Percentiles rank a stretch among this genome's conserved stretches.
Evolutionary conservation across 805 yeast species (phyloP).

Genomic region (Wickerhamomyces ciferrii): DNA sequence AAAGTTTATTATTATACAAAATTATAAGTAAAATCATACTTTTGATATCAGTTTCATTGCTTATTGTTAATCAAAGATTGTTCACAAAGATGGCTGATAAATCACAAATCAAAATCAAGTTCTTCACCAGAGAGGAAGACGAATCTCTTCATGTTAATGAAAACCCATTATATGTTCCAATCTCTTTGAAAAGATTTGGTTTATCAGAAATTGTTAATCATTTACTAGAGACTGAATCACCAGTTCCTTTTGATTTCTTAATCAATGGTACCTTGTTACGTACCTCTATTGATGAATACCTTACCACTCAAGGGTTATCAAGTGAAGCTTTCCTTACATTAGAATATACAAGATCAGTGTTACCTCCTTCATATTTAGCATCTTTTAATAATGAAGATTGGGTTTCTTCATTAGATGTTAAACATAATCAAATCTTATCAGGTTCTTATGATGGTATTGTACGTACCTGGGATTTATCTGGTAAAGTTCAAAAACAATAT

Average conservation of each 20-base stretch:
- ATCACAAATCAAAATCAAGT: conserved; percentile 74
- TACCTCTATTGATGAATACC: conserved; percentile 73
- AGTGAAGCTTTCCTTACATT: conserved; percentile 73
- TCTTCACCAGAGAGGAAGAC: conserved; percentile 83
- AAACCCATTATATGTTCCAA: conserved; percentile 85
- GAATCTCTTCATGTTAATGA: conserved; percentile 70
- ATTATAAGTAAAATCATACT: too few species aligned
- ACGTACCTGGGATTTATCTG: conserved; percentile 80
- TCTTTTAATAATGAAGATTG: conserved; percentile 92
- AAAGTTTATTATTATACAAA: too few species aligned
- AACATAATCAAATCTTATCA: conserved; percentile 54
- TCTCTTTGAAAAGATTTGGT: conserved; percentile 81
- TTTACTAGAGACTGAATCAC: conserved; percentile 51
- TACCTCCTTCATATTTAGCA: conserved; percentile 91
- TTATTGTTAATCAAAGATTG: not conserved
- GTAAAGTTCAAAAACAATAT: conserved; percentile 73
- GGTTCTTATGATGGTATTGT: conserved; percentile 96
- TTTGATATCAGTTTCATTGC: too few species aligned
- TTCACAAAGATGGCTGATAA: conserved; percentile 23
- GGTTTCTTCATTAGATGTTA: conserved; percentile 65
- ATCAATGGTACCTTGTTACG: conserved; percentile 81
- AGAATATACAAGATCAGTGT: conserved; percentile 87
- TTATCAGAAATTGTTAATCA: conserved; percentile 94
- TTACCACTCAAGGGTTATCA: conserved; percentile 71
- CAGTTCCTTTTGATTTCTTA: conserved; percentile 90